Conservation (phyloP, 495 filamentous ascomycete species). For the Lentithecium fluviatile region DNA sequence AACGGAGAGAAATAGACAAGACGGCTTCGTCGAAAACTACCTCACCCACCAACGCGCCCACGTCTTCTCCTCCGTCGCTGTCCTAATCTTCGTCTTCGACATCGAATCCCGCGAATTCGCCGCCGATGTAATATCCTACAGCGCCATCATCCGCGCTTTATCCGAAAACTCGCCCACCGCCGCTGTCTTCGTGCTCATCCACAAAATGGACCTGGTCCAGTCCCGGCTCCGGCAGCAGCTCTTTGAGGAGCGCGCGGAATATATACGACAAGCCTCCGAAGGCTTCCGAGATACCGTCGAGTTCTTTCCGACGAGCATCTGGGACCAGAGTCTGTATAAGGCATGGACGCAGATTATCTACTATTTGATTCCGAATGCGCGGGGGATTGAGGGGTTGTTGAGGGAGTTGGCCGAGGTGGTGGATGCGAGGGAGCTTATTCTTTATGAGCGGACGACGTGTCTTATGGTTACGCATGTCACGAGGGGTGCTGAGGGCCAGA, state of each 20-base stretch:
- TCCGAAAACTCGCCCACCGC: conserved; percentile 79
- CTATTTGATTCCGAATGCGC: conserved; percentile 87
- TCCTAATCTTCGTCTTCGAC: conserved; percentile 98
- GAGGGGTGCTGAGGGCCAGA: conserved; percentile 66
- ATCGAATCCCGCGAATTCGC: conserved; percentile 93
- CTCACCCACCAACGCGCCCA: conserved; percentile 89
- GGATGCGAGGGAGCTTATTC: conserved; percentile 87
- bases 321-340: conserved; percentile 97
- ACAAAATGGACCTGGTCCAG: conserved; percentile 99
- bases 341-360: conserved; percentile 98
- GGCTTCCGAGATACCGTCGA: conserved; percentile 60
- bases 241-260: conserved; percentile 71
- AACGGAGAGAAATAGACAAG: conserved; percentile 64
- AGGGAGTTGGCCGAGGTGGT: conserved; percentile 73
- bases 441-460: conserved; percentile 95
- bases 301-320: conserved; percentile 91
- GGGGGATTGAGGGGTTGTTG: conserved; percentile 83
- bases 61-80: conserved; percentile 94
- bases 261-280: conserved; percentile 73
- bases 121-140: conserved; percentile 85
- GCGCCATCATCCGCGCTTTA: conserved; percentile 78
- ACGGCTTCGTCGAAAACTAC: conserved; percentile 98
- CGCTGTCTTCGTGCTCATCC: conserved; percentile 86
- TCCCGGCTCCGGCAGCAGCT: conserved; percentile 70
- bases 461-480: conserved; percentile 86